Evolutionary conservation across 164 flowering plant genomes (phyloP), one percentile per base, ranked within the genome.

Genomic region (Dillenia turbinata): DNA sequence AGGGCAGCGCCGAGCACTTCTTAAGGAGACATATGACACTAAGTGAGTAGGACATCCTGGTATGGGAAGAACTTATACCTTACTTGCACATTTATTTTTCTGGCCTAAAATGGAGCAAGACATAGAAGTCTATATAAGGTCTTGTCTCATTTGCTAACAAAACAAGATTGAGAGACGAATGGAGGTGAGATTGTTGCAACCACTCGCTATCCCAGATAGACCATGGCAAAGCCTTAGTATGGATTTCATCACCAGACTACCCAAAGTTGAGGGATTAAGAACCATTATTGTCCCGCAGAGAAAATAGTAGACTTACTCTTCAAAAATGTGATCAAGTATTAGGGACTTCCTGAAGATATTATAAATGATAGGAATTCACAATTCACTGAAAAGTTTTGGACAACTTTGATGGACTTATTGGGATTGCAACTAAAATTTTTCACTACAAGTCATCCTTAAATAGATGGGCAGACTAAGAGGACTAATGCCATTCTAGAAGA

Each of bases 1-100:
- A 3, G 46, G 43, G 0, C 9, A 70, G 16, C n/a, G 65, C 47
- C 4, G 19, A 1, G 60, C 67, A 19, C 14, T 73, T 0, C 1
- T 73, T 26, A 50, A 45, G 14, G 72, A 70, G 45, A 26, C 46
- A 1, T 72, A 72, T 55, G 66, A 70, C 13, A 0, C 67, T 9
- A 10, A 40, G 19, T 68, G 68, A 70, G 68, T 62, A 22, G 68
- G 76, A 0, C 73, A 74, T 17, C 71, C 47, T 10, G 64, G 76
- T 8, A 11, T 22, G 6, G 64, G 64, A 13, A 10, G 75, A 12
- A 73, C 66, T 2, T n/a, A 51, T 46, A 66, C 66, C 0, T 40
- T 77, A 13, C 16, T 62, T 0, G 8, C 40, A 1, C 8, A 49
- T 2, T 14, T 19, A 0, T 73, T 61, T 33, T 61, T 0, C 12